A percentile compares a stretch with the other conserved stretches of the same genome.
phyloP scores from a whole-genome alignment of 106 monocot species.

The Triglochin maritima region DNA sequence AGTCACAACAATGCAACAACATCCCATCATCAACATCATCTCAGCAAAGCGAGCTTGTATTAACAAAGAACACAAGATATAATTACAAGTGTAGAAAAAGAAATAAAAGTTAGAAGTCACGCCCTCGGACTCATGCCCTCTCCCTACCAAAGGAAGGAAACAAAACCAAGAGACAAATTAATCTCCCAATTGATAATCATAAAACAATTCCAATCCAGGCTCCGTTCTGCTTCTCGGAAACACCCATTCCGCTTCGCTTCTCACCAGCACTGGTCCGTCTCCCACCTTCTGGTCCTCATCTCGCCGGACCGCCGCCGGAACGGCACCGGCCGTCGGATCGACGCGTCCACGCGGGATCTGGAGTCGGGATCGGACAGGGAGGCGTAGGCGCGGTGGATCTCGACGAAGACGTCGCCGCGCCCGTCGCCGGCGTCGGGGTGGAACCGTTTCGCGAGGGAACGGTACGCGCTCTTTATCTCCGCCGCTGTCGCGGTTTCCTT shows the following conservation, averaged over 20 bases:
- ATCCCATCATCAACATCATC: no score
- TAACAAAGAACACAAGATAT: no score
- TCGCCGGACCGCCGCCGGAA: background rate
- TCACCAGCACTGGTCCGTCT: constrained; percentile 43
- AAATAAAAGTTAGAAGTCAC: background rate
- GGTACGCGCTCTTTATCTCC: constrained; percentile 57
- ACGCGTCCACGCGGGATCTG: constrained; percentile 23
- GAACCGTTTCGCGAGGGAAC: constrained; percentile 45
- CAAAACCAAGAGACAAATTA: background rate
- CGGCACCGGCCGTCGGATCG: constrained; percentile 17
- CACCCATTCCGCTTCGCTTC: background rate
- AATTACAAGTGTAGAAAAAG: background rate
- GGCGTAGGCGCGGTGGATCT: constrained; percentile 36
- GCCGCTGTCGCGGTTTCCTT: constrained; percentile 25
- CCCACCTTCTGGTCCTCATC: constrained; percentile 24
- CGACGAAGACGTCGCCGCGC: constrained; percentile 17
- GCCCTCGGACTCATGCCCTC: background rate
- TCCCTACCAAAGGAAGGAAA: background rate
- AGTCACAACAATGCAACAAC: no score
- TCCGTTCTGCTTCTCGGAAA: no score
- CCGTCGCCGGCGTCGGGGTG: constrained; percentile 37
- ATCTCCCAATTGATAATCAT: background rate
- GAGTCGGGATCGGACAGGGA: constrained; percentile 30
- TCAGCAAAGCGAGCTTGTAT: no score
- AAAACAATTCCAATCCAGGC: no score